phyloP scores from a whole-genome alignment of 805 yeast species.

The Saccharomycopsis selenospora region DNA sequence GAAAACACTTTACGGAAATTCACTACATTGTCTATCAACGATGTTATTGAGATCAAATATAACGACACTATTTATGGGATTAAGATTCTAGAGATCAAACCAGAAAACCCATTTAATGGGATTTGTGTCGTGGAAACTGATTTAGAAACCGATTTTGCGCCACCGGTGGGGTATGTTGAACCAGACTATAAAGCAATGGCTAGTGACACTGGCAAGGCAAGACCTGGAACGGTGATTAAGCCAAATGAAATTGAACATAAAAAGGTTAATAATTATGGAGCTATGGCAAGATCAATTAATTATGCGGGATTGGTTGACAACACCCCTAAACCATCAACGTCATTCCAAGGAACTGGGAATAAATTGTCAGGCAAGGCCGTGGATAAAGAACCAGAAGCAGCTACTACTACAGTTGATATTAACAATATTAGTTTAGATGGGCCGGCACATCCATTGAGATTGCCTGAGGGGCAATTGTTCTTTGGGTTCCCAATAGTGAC shows the following conservation, averaged over 20 bases:
- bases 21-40: constrained; percentile 78
- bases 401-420: constrained; percentile 28
- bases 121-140: constrained; percentile 96
- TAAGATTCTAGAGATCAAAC: constrained; percentile 80
- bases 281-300: constrained; percentile 41
- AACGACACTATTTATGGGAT: constrained; percentile 74
- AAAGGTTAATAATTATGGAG: constrained; percentile 42
- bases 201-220: constrained; percentile 30
- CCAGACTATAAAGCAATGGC: constrained; percentile 52
- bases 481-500: constrained; percentile 76
- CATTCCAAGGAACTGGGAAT: constrained; percentile 58
- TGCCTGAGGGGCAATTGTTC: constrained; percentile 83
- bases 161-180: constrained; percentile 97
- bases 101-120: constrained; percentile 55
- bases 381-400: constrained; percentile 10
- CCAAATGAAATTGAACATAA: neutral
- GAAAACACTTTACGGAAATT: constrained; percentile 89
- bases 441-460: constrained; percentile 55
- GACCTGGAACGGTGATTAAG: constrained; percentile 22
- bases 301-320: constrained; percentile 21
- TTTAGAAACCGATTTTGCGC: constrained; percentile 94
- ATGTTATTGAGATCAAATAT: constrained; percentile 76
- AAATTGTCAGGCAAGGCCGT: constrained; percentile 51
- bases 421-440: constrained; percentile 47
- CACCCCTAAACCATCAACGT: constrained; percentile 18